Percentiles rank a stretch among this genome's conserved stretches.
Conservation (phyloP, 2,329 filamentous ascomycete species). For the Venturia pyrina region DNA sequence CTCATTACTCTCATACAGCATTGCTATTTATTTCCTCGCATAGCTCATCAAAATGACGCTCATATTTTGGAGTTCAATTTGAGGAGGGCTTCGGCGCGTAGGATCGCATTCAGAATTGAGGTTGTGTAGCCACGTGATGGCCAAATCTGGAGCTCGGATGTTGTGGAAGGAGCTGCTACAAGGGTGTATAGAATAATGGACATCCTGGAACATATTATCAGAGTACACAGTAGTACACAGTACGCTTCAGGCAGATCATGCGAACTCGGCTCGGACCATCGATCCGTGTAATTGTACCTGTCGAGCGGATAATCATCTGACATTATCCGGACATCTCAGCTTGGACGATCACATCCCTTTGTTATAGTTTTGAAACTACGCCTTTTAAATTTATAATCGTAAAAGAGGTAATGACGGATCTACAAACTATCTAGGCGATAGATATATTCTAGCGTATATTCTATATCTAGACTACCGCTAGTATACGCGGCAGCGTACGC, state of each 20-base stretch:
- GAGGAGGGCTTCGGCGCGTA: background rate
- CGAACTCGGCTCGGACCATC: background rate
- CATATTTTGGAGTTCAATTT: background rate
- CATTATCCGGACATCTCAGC: too few species aligned
- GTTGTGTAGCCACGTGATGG: background rate
- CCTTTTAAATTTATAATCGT: conserved; percentile 52
- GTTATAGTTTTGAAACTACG: conserved; percentile 39
- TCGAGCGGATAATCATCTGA: too few species aligned
- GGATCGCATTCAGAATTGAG: background rate
- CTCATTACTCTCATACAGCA: background rate
- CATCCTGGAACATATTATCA: too few species aligned
- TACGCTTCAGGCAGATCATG: too few species aligned
- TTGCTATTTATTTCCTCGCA: background rate
- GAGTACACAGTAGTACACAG: too few species aligned
- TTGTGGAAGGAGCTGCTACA: too few species aligned
- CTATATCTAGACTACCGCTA: conserved; percentile 59
- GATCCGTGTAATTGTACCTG: background rate
- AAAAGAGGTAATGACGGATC: conserved; percentile 43
- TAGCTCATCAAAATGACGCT: background rate
- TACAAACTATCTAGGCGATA: conserved; percentile 56
- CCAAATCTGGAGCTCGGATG: background rate
- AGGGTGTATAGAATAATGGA: too few species aligned
- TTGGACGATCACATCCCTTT: too few species aligned
- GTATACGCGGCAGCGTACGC: conserved; percentile 11
- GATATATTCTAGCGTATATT: conserved; percentile 51